Conservation (phyloP, 805 yeast species). For the Cyberlindnera galapagoensis region DNA sequence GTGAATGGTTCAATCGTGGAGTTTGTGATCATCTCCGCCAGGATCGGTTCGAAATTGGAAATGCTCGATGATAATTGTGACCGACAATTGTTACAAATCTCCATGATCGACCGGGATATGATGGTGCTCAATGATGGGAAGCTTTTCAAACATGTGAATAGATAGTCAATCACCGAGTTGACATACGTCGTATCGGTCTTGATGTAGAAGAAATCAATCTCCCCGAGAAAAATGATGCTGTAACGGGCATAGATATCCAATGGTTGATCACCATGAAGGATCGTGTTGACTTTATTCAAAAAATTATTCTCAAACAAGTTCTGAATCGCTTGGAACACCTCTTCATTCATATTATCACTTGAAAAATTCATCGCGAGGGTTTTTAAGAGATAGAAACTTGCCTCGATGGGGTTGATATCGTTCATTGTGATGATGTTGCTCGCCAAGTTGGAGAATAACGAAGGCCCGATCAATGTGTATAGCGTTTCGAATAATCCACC, state of each 20-base stretch:
- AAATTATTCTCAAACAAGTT: slow-evolving; percentile 26
- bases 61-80: slow-evolving; percentile 33
- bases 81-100: slow-evolving; percentile 51
- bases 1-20: slow-evolving; percentile 36
- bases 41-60: slow-evolving; percentile 41
- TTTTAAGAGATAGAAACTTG: slow-evolving; percentile 52
- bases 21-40: slow-evolving; percentile 41
- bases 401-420: slow-evolving; percentile 41
- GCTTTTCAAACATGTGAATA: slow-evolving; percentile 36
- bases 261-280: slow-evolving; percentile 11
- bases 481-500: slow-evolving; percentile 70
- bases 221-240: slow-evolving; percentile 50
- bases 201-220: slow-evolving; percentile 54
- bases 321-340: slow-evolving; percentile 18
- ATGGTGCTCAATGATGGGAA: slow-evolving; percentile 26
- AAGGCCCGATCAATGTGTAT: slow-evolving; percentile 56
- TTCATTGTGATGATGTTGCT: slow-evolving; percentile 27
- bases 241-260: slow-evolving; percentile 34
- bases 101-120: slow-evolving; percentile 52
- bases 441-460: slow-evolving; percentile 40
- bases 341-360: slow-evolving; percentile 23
- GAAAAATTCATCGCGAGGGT: slow-evolving; percentile 47
- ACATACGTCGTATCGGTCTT: slow-evolving; percentile 39
- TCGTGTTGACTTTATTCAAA: slow-evolving; percentile 15
- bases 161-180: slow-evolving; percentile 46